Base-by-base conservation (phyloP, 2,329 filamentous ascomycete genomes). In the Orbilia blumenaviensis region DNA sequence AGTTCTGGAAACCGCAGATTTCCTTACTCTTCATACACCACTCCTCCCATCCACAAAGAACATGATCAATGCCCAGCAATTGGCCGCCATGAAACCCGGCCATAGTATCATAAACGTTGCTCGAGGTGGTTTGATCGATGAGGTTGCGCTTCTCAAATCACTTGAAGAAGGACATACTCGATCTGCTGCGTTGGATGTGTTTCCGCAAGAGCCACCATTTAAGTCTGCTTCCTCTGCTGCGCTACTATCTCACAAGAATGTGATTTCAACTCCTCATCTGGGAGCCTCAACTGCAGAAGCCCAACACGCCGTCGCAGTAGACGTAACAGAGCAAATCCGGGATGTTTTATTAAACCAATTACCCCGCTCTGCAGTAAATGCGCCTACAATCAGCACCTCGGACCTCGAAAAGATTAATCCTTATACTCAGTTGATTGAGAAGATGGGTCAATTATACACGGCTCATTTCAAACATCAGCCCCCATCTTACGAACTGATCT, bases 241-340 rank as follows among this genome's bases (percentile, higher is more conserved):
- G 48, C 84, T 95, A 7, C 87, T 91, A 68, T 85, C 85, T 8
- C 92, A 94, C 79, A 87, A 89, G 0, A 90, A 88, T 78, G 91
- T 93, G 0, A 89, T 94, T 1, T 89, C 89, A 0, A 94, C 92
- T 6, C 92, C 92, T 0, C 92, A 95, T 81, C 85, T 95, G 0
- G 92, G 92, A 6, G 92, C 92, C 0, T 92, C 89, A 0, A 95
- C 92, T 0, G 87, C 91, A 34, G 92, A 95, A 85, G 92, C 92
- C 0, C 92, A 95, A 82, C 91, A 94, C 80, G 94, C 93, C 77
- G 92, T 94, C 2, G 92, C 90, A 0, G 87, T 94, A 77, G 92
- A 94, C 79, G 92, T 94, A 7, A 94, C 92, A 82, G 89, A 90
- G 34, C 92, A 95, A 83, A 91, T 94, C 10, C 86, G 91, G 0